Percentiles rank a stretch among this genome's conserved stretches.
These are phyloP conservation scores for Escallonia herrerae DNA, from an alignment of 129 eudicot genomes.

Conservation along the genomic window DNA sequence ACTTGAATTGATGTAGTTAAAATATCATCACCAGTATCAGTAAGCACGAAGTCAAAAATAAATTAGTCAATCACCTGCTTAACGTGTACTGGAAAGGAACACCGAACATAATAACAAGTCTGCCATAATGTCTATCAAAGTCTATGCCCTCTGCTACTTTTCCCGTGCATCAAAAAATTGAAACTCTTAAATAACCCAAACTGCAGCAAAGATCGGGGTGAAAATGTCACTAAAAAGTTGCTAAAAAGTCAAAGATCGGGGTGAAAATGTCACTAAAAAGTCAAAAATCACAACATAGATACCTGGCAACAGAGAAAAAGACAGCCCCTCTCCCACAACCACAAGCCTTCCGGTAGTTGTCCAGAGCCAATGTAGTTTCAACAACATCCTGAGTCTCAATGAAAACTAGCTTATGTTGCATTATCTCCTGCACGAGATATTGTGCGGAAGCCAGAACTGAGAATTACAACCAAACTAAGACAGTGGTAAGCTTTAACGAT, in stretches of 20 bases:
- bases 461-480: no score
- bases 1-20: not conserved
- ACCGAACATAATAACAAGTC: conserved; percentile 98
- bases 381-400: conserved; percentile 99
- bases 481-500: no score
- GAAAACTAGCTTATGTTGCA: conserved; percentile 96
- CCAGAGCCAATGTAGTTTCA: conserved; percentile 95
- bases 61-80: conserved; percentile 56
- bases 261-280: not conserved
- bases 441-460: no score
- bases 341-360: conserved; percentile 95
- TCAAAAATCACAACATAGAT: not conserved
- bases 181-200: not conserved
- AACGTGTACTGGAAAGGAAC: conserved; percentile 95
- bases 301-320: conserved; percentile 98
- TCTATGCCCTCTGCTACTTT: conserved; percentile 99
- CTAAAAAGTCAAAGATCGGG: not conserved
- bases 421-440: conserved; percentile 63
- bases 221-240: no score
- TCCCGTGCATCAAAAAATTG: conserved; percentile 46
- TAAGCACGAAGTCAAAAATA: not conserved
- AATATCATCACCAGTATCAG: not conserved
- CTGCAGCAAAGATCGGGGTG: no score
- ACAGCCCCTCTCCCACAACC: conserved; percentile 99
- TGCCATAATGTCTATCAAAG: conserved; percentile 96